These are phyloP conservation scores for Eremochloa ophiuroides DNA, from an alignment of 176 grass and related monocot species.

Conservation along the genomic window DNA sequence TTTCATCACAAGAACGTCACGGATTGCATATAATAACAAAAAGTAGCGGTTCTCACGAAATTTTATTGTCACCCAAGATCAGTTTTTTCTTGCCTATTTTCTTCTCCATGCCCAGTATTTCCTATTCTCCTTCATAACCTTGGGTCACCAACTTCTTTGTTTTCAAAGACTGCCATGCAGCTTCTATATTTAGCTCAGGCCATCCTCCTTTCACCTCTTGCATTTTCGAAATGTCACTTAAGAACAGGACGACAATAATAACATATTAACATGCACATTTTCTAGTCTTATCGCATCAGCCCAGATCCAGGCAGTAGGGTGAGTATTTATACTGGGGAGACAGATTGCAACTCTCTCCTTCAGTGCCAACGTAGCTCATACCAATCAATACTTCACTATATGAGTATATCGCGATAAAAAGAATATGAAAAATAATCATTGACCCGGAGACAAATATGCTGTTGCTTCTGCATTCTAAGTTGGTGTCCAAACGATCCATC, in stretches of 20 bases:
- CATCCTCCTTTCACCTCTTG: not conserved
- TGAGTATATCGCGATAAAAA: not conserved
- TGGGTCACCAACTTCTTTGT: not conserved
- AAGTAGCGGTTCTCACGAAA: not conserved
- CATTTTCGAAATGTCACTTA: not conserved
- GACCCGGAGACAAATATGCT: not conserved
- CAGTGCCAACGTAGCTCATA: not conserved
- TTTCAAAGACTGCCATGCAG: not conserved
- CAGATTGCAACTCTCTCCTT: not conserved
- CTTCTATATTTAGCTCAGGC: not conserved
- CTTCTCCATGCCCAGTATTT: not conserved
- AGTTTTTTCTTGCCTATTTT: not conserved
- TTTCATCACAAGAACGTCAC: no score
- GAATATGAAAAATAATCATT: not conserved
- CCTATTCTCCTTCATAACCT: not conserved
- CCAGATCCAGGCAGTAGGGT: not conserved
- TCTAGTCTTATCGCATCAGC: not conserved
- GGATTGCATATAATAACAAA: no score
- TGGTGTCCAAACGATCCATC: conserved; percentile 40
- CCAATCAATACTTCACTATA: not conserved
- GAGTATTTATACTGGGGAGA: not conserved
- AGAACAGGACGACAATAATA: not conserved
- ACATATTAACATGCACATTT: not conserved
- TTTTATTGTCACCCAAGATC: not conserved
- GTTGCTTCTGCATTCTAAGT: conserved; percentile 21